Conservation (phyloP, 2,329 filamentous ascomycete species). For the Cephalotrichum gorgonifer region DNA sequence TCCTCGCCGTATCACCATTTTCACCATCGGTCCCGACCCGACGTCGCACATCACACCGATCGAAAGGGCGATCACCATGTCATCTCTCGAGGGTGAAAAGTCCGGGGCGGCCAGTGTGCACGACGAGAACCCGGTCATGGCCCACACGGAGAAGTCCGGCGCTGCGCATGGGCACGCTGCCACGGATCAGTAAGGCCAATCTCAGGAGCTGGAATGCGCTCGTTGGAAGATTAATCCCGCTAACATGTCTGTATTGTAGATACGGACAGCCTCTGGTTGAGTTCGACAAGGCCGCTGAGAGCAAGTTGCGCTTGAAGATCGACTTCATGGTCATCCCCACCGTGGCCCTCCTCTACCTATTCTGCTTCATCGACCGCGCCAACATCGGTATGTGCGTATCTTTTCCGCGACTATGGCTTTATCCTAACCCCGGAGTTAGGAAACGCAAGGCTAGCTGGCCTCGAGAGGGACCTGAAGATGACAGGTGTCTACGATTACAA, state of each 20-base stretch:
- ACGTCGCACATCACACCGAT: no score
- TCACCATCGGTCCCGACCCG: no score
- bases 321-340: conserved; percentile 49
- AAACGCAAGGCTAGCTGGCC: conserved; percentile 48
- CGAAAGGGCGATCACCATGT: no score
- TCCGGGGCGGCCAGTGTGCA: neutral
- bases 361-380: conserved; percentile 57
- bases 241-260: conserved; percentile 13
- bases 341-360: conserved; percentile 48
- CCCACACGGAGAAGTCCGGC: neutral
- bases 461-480: conserved; percentile 44
- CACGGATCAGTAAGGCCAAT: neutral
- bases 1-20: no score
- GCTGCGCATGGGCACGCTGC: neutral
- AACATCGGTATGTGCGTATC: conserved; percentile 43
- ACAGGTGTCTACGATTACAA: conserved; percentile 49
- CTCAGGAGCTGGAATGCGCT: no score
- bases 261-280: conserved; percentile 38
- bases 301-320: conserved; percentile 41
- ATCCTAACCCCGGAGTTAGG: conserved; percentile 21
- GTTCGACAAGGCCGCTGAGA: conserved; percentile 49
- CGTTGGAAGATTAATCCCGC: neutral
- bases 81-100: neutral
- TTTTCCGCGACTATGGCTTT: neutral
- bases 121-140: neutral